Percentiles rank a stretch among this genome's conserved stretches.
phyloP scores from a whole-genome alignment of 2,329 filamentous ascomycete genomes.

The Paecilomyces niveus region DNA sequence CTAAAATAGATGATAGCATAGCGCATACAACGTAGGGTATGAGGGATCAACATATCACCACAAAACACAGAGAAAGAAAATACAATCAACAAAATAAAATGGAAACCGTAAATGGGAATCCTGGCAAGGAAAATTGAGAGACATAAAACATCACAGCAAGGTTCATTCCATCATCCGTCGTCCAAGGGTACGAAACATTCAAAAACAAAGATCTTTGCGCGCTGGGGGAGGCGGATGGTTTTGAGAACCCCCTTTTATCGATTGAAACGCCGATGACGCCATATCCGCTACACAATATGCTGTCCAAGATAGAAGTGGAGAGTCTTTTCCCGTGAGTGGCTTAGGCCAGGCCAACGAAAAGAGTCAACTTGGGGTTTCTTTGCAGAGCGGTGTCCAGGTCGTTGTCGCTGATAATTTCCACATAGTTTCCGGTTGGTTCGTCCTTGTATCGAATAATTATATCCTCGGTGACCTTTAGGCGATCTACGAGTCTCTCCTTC shows the following conservation, averaged over 20 bases:
- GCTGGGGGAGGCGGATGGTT: slow-evolving; percentile 16
- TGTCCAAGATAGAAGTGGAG: background rate
- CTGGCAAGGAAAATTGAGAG: slow-evolving; percentile 15
- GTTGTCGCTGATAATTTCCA: slow-evolving; percentile 67
- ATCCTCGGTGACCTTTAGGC: slow-evolving; percentile 71
- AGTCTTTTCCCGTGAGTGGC: background rate
- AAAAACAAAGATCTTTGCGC: slow-evolving; percentile 11
- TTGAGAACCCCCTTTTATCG: slow-evolving; percentile 13
- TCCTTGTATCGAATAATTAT: slow-evolving; percentile 81
- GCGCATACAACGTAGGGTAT: background rate
- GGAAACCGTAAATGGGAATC: background rate
- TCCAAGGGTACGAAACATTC: slow-evolving; percentile 13
- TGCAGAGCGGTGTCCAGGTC: slow-evolving; percentile 75
- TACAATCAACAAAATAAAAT: background rate
- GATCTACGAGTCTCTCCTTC: slow-evolving; percentile 75
- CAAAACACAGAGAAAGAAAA: background rate
- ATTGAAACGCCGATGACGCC: slow-evolving; percentile 18
- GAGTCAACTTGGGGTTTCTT: slow-evolving; percentile 77
- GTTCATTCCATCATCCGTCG: slow-evolving; percentile 27
- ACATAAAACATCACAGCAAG: slow-evolving; percentile 25
- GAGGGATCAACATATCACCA: background rate
- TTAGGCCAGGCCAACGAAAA: slow-evolving; percentile 52
- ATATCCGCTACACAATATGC: slow-evolving; percentile 11
- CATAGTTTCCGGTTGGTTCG: slow-evolving; percentile 67
- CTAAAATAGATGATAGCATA: background rate